A percentile compares a stretch with the other conserved stretches of the same genome.
Evolutionary conservation across 805 yeast genomes (phyloP).

Genomic region (Nakazawaea ishiwadae): DNA sequence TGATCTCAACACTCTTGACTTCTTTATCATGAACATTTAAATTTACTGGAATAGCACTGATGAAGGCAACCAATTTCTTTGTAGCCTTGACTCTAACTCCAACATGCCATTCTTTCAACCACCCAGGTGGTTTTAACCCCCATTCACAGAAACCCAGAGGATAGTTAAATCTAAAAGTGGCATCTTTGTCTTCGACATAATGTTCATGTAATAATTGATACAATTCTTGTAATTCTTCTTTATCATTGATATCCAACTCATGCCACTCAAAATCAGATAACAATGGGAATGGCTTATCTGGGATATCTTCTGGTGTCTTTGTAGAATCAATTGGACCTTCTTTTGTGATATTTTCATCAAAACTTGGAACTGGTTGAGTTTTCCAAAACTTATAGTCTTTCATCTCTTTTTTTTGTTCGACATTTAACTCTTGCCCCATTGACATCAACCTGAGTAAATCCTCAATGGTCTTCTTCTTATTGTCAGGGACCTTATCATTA

Average conservation of each 20-base stretch:
- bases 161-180: constrained; percentile 88
- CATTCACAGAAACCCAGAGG: constrained; percentile 78
- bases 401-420: constrained; percentile 64
- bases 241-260: constrained; percentile 57
- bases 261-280: constrained; percentile 86
- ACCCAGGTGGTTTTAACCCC: constrained; percentile 95
- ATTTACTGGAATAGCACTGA: constrained; percentile 81
- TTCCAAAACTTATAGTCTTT: constrained; percentile 95
- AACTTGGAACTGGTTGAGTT: constrained; percentile 88
- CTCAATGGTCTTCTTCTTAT: constrained; percentile 39
- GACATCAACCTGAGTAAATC: constrained; percentile 55
- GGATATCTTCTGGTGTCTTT: constrained; percentile 69
- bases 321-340: constrained; percentile 79
- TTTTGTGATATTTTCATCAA: constrained; percentile 57
- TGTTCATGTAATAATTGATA: constrained; percentile 78
- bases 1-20: constrained; percentile 77
- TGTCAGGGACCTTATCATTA: not conserved
- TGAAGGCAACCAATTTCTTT: constrained; percentile 83
- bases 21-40: constrained; percentile 52
- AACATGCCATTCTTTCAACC: constrained; percentile 82
- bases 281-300: constrained; percentile 65
- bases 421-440: constrained; percentile 50
- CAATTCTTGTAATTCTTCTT: constrained; percentile 65
- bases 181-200: constrained; percentile 93
- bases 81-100: constrained; percentile 85